Conservation (phyloP, 2,329 filamentous ascomycete genomes). For the Stagonosporopsis cucurbitacearum region DNA sequence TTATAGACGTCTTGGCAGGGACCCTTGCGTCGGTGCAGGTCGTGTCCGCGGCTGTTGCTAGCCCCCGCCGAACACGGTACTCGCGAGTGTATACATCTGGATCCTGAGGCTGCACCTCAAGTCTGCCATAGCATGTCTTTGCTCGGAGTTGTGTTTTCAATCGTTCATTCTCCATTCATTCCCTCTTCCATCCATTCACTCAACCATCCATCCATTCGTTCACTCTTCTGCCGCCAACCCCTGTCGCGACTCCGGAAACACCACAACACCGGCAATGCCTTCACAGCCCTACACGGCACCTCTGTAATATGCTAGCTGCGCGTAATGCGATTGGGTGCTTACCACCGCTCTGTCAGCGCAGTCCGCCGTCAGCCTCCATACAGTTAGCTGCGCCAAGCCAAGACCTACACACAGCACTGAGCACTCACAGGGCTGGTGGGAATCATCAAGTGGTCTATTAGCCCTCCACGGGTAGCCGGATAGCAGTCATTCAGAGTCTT, state of each 20-base stretch:
- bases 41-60: background rate
- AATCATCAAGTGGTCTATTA: conserved; percentile 9
- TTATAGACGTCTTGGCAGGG: conserved; percentile 13
- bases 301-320: background rate
- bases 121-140: background rate
- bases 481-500: conserved; percentile 7
- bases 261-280: background rate
- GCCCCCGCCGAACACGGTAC: conserved; percentile 6
- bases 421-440: background rate
- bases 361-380: background rate
- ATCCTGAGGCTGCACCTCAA: background rate
- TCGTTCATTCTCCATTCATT: background rate
- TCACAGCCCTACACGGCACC: background rate
- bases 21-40: conserved; percentile 13
- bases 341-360: background rate
- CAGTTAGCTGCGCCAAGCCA: conserved; percentile 4
- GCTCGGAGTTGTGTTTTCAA: no score
- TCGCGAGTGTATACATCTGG: conserved; percentile 12
- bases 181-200: background rate
- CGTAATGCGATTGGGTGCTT: background rate
- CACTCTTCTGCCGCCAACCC: background rate
- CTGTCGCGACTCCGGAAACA: background rate
- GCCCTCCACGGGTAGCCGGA: conserved; percentile 6
- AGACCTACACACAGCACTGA: background rate
- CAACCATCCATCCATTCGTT: background rate